Percentiles rank a stretch among this genome's conserved stretches.
Conservation (phyloP, 345 rosid genomes). For the Salix udensis region DNA sequence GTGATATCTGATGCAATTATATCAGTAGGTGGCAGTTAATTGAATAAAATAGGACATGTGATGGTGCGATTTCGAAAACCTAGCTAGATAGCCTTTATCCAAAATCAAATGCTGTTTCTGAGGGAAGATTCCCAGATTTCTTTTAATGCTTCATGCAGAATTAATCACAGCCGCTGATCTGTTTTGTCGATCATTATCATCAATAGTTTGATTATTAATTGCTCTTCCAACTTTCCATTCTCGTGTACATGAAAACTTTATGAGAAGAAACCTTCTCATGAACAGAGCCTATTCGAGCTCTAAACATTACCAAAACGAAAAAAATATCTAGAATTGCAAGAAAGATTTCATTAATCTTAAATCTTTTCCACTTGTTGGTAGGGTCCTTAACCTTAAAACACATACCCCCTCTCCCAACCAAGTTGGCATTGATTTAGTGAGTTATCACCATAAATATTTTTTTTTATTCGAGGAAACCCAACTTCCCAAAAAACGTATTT, state of each 20-base stretch:
- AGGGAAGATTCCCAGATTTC: neutral
- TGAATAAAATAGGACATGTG: conserved; percentile 8
- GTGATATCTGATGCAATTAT: neutral
- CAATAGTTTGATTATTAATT: neutral
- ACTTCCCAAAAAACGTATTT: too few species aligned
- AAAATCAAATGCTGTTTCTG: neutral
- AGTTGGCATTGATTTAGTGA: too few species aligned
- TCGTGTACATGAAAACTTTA: neutral
- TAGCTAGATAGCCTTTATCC: neutral
- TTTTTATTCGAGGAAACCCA: too few species aligned
- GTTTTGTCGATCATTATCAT: conserved; percentile 4
- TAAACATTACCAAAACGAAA: neutral
- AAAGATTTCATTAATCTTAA: neutral
- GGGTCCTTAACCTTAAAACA: neutral
- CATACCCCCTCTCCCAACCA: too few species aligned
- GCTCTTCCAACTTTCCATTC: conserved; percentile 1
- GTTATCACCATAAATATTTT: too few species aligned
- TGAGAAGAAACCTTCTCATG: neutral
- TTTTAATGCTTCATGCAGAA: neutral
- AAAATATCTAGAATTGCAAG: neutral
- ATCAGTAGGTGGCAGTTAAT: conserved; percentile 8
- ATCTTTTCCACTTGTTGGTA: neutral
- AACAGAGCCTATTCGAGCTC: neutral
- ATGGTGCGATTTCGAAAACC: neutral
- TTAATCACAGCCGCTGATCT: neutral